Evolutionary conservation across 2,329 filamentous ascomycete species (phyloP).

Genomic region (Pseudogymnoascus sp.): DNA sequence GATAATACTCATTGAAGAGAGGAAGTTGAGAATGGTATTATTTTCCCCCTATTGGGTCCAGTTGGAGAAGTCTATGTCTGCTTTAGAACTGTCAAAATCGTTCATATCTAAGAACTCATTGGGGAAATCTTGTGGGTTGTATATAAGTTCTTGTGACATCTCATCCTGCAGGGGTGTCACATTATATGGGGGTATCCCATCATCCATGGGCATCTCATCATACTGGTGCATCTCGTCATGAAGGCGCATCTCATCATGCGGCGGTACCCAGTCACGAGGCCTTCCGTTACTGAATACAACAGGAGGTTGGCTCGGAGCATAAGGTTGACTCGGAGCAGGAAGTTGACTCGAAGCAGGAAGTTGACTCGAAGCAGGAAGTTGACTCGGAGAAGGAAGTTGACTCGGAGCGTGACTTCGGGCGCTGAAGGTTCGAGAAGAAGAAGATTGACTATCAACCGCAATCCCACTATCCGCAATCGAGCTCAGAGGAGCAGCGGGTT

Average conservation of each 20-base stretch:
- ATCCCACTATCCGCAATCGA: slow-evolving; percentile 15
- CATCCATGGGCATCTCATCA: too few species aligned
- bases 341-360: too few species aligned
- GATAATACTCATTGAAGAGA: background rate
- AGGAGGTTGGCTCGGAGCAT: background rate
- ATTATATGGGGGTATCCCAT: too few species aligned
- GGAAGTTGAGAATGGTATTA: background rate
- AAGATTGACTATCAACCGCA: background rate
- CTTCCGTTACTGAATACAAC: background rate
- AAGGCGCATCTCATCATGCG: too few species aligned
- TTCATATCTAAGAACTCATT: background rate
- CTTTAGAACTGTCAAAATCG: background rate
- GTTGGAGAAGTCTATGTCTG: background rate
- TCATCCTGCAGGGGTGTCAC: too few species aligned
- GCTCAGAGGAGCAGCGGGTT: slow-evolving; percentile 2
- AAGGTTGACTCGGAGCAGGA: background rate
- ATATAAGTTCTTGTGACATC: background rate
- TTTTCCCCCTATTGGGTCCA: background rate
- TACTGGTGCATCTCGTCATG: too few species aligned
- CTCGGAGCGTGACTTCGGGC: background rate
- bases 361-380: background rate
- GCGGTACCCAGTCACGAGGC: background rate
- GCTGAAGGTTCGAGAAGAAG: background rate
- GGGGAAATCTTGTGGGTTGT: background rate
- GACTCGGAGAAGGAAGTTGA: background rate